These are phyloP conservation scores for Trichoderma pleuroti DNA, from an alignment of 2,329 filamentous ascomycete genomes.

Conservation along the genomic window DNA sequence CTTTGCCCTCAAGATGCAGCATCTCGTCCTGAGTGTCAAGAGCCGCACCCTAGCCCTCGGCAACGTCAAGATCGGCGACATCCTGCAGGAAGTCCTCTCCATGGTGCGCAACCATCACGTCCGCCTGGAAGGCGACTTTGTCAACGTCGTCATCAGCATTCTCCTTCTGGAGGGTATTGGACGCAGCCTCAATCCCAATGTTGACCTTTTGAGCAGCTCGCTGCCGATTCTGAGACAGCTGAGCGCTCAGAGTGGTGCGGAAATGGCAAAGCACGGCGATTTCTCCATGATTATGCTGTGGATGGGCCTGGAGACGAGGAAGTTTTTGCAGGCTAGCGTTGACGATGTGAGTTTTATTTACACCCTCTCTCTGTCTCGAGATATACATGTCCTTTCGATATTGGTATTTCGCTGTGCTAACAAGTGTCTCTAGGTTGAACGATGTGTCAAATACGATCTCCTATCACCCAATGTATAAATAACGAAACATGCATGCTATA, in stretches of 20 bases:
- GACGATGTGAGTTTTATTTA: constrained; percentile 64
- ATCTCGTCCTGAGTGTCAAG: constrained; percentile 88
- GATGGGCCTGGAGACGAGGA: constrained; percentile 83
- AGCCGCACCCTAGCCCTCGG: constrained; percentile 85
- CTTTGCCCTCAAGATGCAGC: constrained; percentile 95
- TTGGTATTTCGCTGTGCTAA: background rate
- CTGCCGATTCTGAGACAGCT: constrained; percentile 87
- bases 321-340: constrained; percentile 84
- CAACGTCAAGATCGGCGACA: constrained; percentile 93
- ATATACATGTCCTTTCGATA: no score
- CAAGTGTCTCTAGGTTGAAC: constrained; percentile 59
- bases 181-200: constrained; percentile 74
- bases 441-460: constrained; percentile 86
- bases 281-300: constrained; percentile 87
- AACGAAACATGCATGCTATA: background rate
- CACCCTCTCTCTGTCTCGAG: background rate
- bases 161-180: constrained; percentile 92
- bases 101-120: constrained; percentile 96
- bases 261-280: constrained; percentile 68
- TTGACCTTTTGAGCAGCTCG: constrained; percentile 82
- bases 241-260: constrained; percentile 69
- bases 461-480: constrained; percentile 78
- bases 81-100: constrained; percentile 80
- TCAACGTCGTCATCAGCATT: constrained; percentile 96
- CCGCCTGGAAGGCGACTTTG: constrained; percentile 91